Evolutionary conservation across 306 rosid genomes (phyloP), one percentile per base, ranked within the genome.

Genomic region (Corylus avellana): DNA sequence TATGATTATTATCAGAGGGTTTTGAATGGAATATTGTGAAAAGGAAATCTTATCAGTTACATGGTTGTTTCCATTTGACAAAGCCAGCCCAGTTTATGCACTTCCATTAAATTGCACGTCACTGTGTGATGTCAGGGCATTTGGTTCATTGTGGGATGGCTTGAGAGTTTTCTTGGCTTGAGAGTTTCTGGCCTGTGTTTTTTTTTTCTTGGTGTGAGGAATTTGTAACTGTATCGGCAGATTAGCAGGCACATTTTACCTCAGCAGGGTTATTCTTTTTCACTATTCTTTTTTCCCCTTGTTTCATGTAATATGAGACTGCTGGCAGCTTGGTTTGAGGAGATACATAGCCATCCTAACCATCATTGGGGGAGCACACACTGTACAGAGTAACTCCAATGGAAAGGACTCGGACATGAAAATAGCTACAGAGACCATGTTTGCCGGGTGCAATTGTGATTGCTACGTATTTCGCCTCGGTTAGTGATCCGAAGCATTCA

Each of bases 1-100:
- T 96, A 96, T 84, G 99, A 96, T 84, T 96, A 96, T 82, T 96
- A 96, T 84, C 99, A 96, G 90, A 90, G 79, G 84, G 99, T 96
- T 81, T 86, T 96, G 89, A 96, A 96, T 75, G 99, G 99, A 83
- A 96, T 96, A 87, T 84, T 96, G 88, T 96, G 93, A 95, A 67
- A 82, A 75, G 72, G 63, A 58, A 49, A 81, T 77, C 35, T 77
- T 75, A 56, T 39, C 78, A 64, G 72, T 79, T 64, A 42, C 82
- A 78, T 81, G 80, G 83, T 85, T 77, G 22, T 77, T 74, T 74
- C 80, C 79, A 61, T 85, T 79, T 42, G 82, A 79, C 82, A 78
- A 77, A 77, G 82, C 80, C 80, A 55, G 82, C 83, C 63, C 86
- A 18, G 81, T 58, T 70, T 72, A 73, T 61, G 84, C 77, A 35